Base-by-base conservation (phyloP, 73 alveolate species). In the Diophrys sp. region DNA sequence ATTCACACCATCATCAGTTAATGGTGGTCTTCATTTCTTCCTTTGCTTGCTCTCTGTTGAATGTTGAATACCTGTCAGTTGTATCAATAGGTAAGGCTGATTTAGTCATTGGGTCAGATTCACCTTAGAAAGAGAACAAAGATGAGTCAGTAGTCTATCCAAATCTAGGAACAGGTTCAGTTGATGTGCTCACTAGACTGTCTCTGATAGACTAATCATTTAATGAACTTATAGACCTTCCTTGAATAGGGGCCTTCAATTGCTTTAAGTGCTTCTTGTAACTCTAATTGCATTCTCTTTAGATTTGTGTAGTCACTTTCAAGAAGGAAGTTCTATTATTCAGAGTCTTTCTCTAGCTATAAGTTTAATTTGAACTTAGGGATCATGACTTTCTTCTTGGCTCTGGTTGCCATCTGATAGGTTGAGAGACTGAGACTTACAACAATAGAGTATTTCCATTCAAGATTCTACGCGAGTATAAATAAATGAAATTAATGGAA, bases 281-380 rank as follows among this genome's bases (percentile, higher is more conserved):
- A 53, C 62, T 85, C 93, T 18, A 29, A 27, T 33, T 81, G 67
- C 30, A 85, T 53, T 30, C 85, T 33, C 33, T 77, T 81, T 73
- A 85, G 23, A 68, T 85, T 85, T 1, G 82, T 66, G 30, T 85
- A 85, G 78, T 85, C 93, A 1, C 56, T 32, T 23, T 85, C 93
- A 68, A 84, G 30, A 23, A 84, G 54, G 56, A 31, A 78, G 56
- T 80, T 53, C 75, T 77, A 71, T 29, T 74, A 24, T 14, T 23
- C 54, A 14, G 25, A 23, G 2, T 34, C 56, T 14, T 27, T 33
- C 54, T 33, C 53, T 2, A 84, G 26, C 55, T 71, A 79, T 0
- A 84, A 62, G 31, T 84, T 84, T 31, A 77, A 8, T 14, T 85
- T 78, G 75, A 67, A 84, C 55, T 84, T 84, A 1, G 92, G 92